Conservation (phyloP, 371 early-diverging fungal species). For the Rhizopus delemar region DNA sequence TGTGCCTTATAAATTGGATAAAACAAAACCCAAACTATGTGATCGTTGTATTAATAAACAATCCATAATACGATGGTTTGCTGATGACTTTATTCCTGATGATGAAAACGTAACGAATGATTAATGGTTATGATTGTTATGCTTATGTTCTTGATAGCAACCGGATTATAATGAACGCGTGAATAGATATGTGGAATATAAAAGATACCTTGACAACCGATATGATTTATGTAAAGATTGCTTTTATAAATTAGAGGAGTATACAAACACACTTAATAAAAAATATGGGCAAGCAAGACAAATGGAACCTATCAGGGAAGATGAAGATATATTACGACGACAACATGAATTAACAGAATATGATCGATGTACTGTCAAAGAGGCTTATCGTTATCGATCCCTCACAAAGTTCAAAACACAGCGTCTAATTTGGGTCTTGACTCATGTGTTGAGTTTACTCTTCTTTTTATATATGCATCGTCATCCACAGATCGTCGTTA, state of each 20-base stretch:
- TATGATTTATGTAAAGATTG: background rate
- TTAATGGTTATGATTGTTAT: background rate
- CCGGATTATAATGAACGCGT: background rate
- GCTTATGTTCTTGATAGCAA: background rate
- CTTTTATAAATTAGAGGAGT: background rate
- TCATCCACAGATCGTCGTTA: background rate
- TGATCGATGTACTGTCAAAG: background rate
- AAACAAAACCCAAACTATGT: background rate
- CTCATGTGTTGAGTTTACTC: background rate
- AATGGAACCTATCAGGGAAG: background rate
- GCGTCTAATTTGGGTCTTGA: background rate
- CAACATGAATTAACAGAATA: background rate
- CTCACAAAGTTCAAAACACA: background rate
- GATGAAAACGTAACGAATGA: background rate
- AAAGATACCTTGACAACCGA: background rate
- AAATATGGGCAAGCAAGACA: background rate
- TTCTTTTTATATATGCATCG: background rate
- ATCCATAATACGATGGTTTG: background rate
- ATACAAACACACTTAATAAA: background rate
- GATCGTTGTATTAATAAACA: background rate
- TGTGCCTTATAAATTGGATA: background rate
- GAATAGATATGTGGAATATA: background rate
- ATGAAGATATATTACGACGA: background rate
- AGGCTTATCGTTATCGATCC: background rate
- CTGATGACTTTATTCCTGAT: background rate